Evolutionary conservation across 176 grass and related monocot species (phyloP), one percentile per base, ranked within the genome.

Genomic region (sorghum (Sorghum bicolor)): DNA sequence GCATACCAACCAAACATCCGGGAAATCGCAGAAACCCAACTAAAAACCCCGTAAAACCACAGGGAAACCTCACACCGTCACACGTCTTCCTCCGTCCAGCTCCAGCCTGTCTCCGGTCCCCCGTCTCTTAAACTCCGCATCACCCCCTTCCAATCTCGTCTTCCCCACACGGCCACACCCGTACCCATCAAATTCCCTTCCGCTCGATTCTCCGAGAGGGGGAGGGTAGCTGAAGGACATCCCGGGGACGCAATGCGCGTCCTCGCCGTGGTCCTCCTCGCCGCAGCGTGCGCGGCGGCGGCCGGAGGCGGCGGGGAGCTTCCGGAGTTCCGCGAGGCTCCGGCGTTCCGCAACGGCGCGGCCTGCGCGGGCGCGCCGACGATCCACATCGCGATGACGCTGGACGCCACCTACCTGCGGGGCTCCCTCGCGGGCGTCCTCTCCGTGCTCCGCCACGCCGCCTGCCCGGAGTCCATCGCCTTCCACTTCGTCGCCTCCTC

Each of bases 371-470:
- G 83, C 22, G 62, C 75, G 19, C 84, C 90, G 24, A 94, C 81
- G 53, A 96, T 99, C 87, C 96, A 99, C 81, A 87, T 99, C 80
- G 96, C 93, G 20, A 99, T 99, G 93, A 99, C 97, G 38, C 91
- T 99, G 17, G 97, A 99, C 65, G 88, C 83, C n/a, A 92, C 93
- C 77, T 99, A 99, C 85, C 85, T 99, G 11, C 93, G 97, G 1
- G 97, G 97, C 2, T 99, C 97, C 75, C 91, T 96, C 52, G 91
- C 97, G 8, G 97, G 97, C 3, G 97, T 96, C 37, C 86, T 96
- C 75, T 99, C 93, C 53, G 91, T 99, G 47, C 91, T 96, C 77
- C 96, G 93, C 74, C 96, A 99, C 77, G 87, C 96, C 22, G 90
- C 96, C 24, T 99, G 96, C 78, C 96, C 96, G n/a, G 96, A 99